Percentiles rank a stretch among this genome's conserved stretches.
Conservation (phyloP, 2,329 filamentous ascomycete genomes). For the Ascochyta fabae region DNA sequence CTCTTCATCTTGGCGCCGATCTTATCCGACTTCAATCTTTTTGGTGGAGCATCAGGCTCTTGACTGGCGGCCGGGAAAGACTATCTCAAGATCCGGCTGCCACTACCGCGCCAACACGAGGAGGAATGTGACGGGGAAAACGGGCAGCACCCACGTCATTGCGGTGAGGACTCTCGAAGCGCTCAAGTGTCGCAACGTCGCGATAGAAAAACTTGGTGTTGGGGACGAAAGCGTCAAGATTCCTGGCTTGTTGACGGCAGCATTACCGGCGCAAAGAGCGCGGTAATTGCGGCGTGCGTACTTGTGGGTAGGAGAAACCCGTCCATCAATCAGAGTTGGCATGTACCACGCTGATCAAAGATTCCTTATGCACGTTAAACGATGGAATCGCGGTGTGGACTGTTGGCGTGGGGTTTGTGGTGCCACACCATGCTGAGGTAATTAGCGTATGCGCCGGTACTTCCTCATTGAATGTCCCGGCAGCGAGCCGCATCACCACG, state of each 20-base stretch:
- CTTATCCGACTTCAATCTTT: constrained; percentile 27
- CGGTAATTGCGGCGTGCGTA: constrained; percentile 13
- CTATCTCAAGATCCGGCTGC: constrained; percentile 15
- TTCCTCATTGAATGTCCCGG: constrained; percentile 9
- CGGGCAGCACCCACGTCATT: constrained; percentile 26
- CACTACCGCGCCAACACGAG: constrained; percentile 18
- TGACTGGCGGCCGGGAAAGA: constrained; percentile 23
- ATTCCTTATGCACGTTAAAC: constrained; percentile 5
- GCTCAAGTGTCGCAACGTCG: constrained; percentile 6
- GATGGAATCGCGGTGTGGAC: constrained; percentile 7
- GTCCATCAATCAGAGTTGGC: constrained; percentile 15
- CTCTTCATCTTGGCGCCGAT: constrained; percentile 38
- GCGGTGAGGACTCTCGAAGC: constrained; percentile 6
- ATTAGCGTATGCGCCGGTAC: constrained; percentile 12
- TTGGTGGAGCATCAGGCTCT: constrained; percentile 23
- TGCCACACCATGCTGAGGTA: background rate
- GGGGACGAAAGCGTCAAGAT: background rate
- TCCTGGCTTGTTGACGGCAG: constrained; percentile 8
- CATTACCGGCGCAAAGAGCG: background rate
- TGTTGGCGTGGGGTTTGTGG: constrained; percentile 5
- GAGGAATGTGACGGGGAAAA: constrained; percentile 7
- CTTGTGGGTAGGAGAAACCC: constrained; percentile 5
- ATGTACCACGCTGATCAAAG: constrained; percentile 12
- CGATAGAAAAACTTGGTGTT: constrained; percentile 13
- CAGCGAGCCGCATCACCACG: constrained; percentile 8